phyloP scores from a whole-genome alignment of 192 early-diverging fungal genomes.

The Backusella luteola region DNA sequence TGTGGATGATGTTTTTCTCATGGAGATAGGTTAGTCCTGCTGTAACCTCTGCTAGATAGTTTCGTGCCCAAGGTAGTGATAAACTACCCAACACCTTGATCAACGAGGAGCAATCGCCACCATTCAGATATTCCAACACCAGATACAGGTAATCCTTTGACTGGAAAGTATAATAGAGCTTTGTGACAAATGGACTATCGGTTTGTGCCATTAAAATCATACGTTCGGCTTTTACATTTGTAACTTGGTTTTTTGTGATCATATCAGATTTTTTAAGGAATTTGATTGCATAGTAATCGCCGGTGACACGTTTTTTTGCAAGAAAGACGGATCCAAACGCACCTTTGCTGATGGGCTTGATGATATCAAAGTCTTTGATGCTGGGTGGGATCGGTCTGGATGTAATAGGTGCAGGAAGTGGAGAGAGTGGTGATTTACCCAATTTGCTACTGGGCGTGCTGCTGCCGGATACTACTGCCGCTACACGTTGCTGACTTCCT shows the following conservation, averaged over 20 bases:
- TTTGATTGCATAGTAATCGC: slow-evolving; percentile 88
- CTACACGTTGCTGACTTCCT: neutral
- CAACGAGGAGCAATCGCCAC: slow-evolving; percentile 86
- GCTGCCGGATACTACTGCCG: neutral
- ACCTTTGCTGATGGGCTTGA: slow-evolving; percentile 89
- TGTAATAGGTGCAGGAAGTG: slow-evolving; percentile 26
- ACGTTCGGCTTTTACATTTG: slow-evolving; percentile 86
- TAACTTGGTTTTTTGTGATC: slow-evolving; percentile 91
- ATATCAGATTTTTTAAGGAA: slow-evolving; percentile 84
- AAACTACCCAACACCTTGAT: slow-evolving; percentile 70
- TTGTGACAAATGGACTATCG: slow-evolving; percentile 82
- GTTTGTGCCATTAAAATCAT: slow-evolving; percentile 84
- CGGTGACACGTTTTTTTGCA: slow-evolving; percentile 81
- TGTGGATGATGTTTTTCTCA: slow-evolving; percentile 74
- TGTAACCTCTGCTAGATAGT: slow-evolving; percentile 82
- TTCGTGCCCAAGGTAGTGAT: slow-evolving; percentile 82
- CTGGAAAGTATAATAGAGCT: slow-evolving; percentile 83
- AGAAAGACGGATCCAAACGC: slow-evolving; percentile 87
- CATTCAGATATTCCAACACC: slow-evolving; percentile 88
- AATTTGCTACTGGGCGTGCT: slow-evolving; percentile 19
- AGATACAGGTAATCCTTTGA: slow-evolving; percentile 81
- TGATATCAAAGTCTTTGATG: slow-evolving; percentile 88
- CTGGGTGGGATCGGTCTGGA: slow-evolving; percentile 59
- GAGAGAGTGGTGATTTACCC: slow-evolving; percentile 25
- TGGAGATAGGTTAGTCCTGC: slow-evolving; percentile 82